phyloP scores from a whole-genome alignment of 1,284 basidiomycete genomes.

The Serendipita sp. region DNA sequence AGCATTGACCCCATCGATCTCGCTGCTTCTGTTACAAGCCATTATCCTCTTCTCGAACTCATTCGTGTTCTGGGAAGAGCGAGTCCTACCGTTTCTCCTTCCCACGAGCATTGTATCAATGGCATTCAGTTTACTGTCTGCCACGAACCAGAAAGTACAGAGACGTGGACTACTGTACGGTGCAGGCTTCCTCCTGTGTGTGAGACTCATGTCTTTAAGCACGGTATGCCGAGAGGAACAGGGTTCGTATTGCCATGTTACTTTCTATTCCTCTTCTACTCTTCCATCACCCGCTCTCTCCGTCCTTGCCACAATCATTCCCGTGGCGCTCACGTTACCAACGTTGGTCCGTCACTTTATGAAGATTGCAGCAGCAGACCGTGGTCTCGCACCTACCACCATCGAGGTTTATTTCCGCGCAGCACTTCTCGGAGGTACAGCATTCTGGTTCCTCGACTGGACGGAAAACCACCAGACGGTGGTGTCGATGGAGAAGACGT shows the following conservation, averaged over 20 bases:
- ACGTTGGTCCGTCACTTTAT: slow-evolving; percentile 44
- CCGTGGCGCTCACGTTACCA: slow-evolving; percentile 45
- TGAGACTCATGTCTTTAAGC: slow-evolving; percentile 59
- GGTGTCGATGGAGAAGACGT: background rate
- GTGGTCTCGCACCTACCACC: slow-evolving; percentile 53
- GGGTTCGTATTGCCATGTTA: slow-evolving; percentile 64
- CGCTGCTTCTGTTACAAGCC: slow-evolving; percentile 52
- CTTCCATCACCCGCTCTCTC: slow-evolving; percentile 46
- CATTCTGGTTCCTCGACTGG: slow-evolving; percentile 74
- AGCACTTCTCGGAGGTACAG: slow-evolving; percentile 41
- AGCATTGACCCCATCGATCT: slow-evolving; percentile 21
- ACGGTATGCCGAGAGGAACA: slow-evolving; percentile 94
- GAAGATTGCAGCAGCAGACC: slow-evolving; percentile 55
- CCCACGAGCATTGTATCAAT: slow-evolving; percentile 46
- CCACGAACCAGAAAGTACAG: slow-evolving; percentile 57
- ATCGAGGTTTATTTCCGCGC: slow-evolving; percentile 44
- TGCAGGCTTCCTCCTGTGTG: slow-evolving; percentile 48
- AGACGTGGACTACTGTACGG: slow-evolving; percentile 62
- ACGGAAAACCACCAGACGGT: slow-evolving; percentile 31
- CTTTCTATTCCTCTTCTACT: slow-evolving; percentile 68
- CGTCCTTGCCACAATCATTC: slow-evolving; percentile 41
- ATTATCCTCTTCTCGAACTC: slow-evolving; percentile 80
- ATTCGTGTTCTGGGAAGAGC: slow-evolving; percentile 93
- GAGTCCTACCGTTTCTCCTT: slow-evolving; percentile 60
- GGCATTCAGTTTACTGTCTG: slow-evolving; percentile 44